Evolutionary conservation across 148 eudicot genomes (phyloP).

Genomic region (Gaultheria prostrata): DNA sequence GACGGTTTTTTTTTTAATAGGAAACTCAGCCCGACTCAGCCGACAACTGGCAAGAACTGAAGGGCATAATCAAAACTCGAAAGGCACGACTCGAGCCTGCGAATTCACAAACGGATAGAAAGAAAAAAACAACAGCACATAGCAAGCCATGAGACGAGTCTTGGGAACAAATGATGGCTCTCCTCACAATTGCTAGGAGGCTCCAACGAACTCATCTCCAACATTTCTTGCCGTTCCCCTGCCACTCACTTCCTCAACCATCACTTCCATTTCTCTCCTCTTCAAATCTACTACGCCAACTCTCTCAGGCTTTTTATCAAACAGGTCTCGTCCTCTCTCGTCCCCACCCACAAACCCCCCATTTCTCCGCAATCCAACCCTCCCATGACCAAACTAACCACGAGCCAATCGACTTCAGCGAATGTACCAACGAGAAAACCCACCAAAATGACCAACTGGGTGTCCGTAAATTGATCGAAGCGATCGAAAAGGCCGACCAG

Average conservation of each 20-base stretch:
- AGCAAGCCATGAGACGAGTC: not conserved
- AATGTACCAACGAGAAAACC: conserved; percentile 4
- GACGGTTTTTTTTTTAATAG: too few species aligned
- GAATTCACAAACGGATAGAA: too few species aligned
- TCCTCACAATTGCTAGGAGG: conserved; percentile 20
- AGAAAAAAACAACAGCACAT: too few species aligned
- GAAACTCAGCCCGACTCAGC: too few species aligned
- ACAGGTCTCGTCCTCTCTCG: conserved; percentile 31
- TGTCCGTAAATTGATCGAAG: conserved; percentile 34
- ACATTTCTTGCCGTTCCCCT: conserved; percentile 5
- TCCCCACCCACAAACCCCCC: not conserved
- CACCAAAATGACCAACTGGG: conserved; percentile 16
- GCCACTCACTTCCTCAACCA: conserved; percentile 10
- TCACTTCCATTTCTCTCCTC: not conserved
- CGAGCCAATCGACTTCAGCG: conserved; percentile 35
- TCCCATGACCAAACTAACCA: conserved; percentile 15
- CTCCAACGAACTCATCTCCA: conserved; percentile 17
- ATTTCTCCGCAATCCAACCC: conserved; percentile 21
- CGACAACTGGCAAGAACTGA: too few species aligned
- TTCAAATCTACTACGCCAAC: not conserved
- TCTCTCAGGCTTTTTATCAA: conserved; percentile 67
- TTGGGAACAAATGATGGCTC: conserved; percentile 13
- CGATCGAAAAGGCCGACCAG: conserved; percentile 32
- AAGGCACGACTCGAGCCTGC: too few species aligned
- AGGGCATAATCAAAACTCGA: too few species aligned